A percentile compares a stretch with the other conserved stretches of the same genome.
These are phyloP conservation scores for Periconia sp. DNA, from an alignment of 2,329 filamentous ascomycete genomes.

Conservation along the genomic window DNA sequence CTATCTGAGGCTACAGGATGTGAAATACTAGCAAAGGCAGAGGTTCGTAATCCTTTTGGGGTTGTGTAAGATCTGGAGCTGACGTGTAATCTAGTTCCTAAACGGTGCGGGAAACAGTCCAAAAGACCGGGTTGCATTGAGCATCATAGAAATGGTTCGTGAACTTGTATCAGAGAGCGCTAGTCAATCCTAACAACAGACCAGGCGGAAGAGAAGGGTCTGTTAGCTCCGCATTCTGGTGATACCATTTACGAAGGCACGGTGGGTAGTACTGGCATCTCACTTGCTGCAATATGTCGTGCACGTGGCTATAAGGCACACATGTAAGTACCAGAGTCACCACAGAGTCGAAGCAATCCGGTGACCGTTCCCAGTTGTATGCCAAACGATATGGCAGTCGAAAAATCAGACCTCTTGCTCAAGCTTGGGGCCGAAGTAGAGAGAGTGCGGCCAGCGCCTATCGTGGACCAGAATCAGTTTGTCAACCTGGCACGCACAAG, in stretches of 20 bases:
- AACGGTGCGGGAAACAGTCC: slow-evolving; percentile 93
- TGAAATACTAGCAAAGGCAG: slow-evolving; percentile 88
- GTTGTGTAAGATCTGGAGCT: neutral
- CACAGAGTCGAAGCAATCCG: neutral
- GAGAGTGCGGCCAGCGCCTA: slow-evolving; percentile 85
- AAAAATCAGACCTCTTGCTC: slow-evolving; percentile 86
- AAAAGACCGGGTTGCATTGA: slow-evolving; percentile 91
- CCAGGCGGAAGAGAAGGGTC: slow-evolving; percentile 74
- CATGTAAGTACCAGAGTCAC: slow-evolving; percentile 58
- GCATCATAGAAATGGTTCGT: slow-evolving; percentile 71
- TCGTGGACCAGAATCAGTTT: slow-evolving; percentile 90
- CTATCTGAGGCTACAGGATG: slow-evolving; percentile 86
- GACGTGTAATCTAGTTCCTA: slow-evolving; percentile 62
- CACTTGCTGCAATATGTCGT: slow-evolving; percentile 82
- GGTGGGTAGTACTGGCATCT: slow-evolving; percentile 94
- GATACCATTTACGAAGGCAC: slow-evolving; percentile 98
- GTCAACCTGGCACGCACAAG: slow-evolving; percentile 85
- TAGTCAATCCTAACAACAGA: slow-evolving; percentile 7
- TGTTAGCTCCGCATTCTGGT: slow-evolving; percentile 76
- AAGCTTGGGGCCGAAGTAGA: slow-evolving; percentile 93
- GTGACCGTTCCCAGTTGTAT: slow-evolving; percentile 65
- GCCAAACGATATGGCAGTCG: slow-evolving; percentile 84
- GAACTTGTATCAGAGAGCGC: neutral
- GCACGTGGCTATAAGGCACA: slow-evolving; percentile 89
- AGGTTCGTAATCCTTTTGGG: slow-evolving; percentile 52